Conservation (phyloP, 73 alveolate species). For the Durusdinium trenchii region DNA sequence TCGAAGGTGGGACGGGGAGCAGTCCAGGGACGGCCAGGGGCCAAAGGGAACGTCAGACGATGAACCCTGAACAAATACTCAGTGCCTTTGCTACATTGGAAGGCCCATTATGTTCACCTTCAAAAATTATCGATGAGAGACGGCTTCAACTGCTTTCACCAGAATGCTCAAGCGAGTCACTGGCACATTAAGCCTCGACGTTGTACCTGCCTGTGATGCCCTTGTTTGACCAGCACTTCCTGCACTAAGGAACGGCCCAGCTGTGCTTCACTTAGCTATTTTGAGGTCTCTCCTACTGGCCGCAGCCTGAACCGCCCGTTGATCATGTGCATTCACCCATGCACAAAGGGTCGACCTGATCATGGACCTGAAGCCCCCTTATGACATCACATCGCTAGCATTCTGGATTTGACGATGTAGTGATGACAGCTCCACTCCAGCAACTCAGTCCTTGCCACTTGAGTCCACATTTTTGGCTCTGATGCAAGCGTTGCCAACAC, state of each 20-base stretch:
- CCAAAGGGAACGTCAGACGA: neutral
- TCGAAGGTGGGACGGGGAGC: too few species aligned
- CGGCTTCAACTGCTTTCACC: neutral
- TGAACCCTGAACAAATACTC: neutral
- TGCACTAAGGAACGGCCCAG: neutral
- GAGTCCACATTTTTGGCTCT: neutral
- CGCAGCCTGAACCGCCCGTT: too few species aligned
- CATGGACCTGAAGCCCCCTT: too few species aligned
- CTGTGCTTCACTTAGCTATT: too few species aligned
- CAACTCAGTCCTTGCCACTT: neutral
- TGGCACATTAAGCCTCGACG: neutral
- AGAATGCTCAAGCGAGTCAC: neutral
- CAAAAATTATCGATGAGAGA: neutral
- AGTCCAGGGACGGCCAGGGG: neutral
- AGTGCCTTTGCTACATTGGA: neutral
- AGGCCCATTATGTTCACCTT: too few species aligned
- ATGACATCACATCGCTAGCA: too few species aligned
- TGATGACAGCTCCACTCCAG: too few species aligned
- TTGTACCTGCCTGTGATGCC: neutral
- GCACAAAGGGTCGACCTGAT: too few species aligned
- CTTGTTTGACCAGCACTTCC: neutral
- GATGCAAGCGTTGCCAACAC: constrained; percentile 28
- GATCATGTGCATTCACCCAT: too few species aligned
- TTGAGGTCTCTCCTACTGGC: too few species aligned
- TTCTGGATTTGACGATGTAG: too few species aligned